Evolutionary conservation across 2,329 filamentous ascomycete genomes (phyloP), one percentile per base, ranked within the genome.

Genomic region (Macroventuria anomochaeta): DNA sequence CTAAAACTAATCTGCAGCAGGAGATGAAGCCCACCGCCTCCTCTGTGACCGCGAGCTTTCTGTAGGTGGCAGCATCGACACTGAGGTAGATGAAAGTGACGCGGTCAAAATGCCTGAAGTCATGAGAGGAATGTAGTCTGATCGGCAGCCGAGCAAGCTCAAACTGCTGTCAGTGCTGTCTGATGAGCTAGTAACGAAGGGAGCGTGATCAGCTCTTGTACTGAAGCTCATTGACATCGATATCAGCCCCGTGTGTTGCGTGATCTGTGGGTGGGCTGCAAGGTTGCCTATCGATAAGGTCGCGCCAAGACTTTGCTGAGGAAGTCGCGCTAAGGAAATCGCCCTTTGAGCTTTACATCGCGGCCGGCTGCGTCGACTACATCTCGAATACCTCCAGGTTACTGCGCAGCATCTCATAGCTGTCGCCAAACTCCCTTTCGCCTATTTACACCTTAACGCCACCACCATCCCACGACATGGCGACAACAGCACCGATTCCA

Each of bases 401-500:
- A n/a, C 8, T 17, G 8, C n/a, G 23, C 29, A 34, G 18, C 7
- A 7, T 3, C 4, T 2, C 7, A 8, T 15, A 32, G 34, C 40
- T 43, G 34, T 40, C 39, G 44, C 34, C n/a, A 18, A 8, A 7
- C 12, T 8, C 20, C 36, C 17, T 3, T 7, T 2, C 2, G 8
- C 2, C 12, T 2, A 10, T 10, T 6, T 13, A 12, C n/a, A 3
- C 4, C 4, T 5, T 3, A 23, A 13, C n/a, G n/a, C 15, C 2
- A 21, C 13, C 18, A 1, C 3, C 10, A 25, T 26, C 3, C 15
- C 12, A 29, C 49, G 49, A 23, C 21, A 68, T 68, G 65, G 62
- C 65, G 34, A 55, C 63, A 25, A 59, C 57, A 2, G 57, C 64
- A 52, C 53, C 64, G 20, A 53, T 53, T 29, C 43, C 57, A 32